These are phyloP conservation scores for Leucocoprinus sp. DNA, from an alignment of 768 basidiomycete genomes.

Conservation along the genomic window DNA sequence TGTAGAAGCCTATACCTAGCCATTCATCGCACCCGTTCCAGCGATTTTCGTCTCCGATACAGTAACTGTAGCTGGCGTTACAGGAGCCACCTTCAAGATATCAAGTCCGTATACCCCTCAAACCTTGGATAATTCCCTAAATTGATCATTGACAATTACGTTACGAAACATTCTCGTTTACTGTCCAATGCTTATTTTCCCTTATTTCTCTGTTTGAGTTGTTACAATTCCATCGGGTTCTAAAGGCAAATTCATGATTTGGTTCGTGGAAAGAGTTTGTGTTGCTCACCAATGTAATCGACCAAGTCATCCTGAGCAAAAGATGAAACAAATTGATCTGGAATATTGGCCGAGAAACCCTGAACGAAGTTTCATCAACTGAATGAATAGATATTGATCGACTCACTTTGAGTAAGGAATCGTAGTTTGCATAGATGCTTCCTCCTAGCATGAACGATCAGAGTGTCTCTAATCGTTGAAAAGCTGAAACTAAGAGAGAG, in stretches of 20 bases:
- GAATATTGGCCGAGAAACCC: constrained; percentile 24
- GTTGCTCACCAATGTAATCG: constrained; percentile 39
- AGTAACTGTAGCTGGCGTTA: neutral
- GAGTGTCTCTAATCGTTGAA: neutral
- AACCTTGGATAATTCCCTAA: neutral
- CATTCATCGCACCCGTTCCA: constrained; percentile 7
- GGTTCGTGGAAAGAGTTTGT: neutral
- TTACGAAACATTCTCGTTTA: too few species aligned
- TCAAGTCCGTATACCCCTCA: neutral
- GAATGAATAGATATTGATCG: neutral
- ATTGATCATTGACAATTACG: neutral
- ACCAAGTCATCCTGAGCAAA: constrained; percentile 29
- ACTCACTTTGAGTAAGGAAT: constrained; percentile 29
- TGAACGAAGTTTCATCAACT: constrained; percentile 7
- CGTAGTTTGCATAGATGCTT: constrained; percentile 31
- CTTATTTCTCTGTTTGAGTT: constrained; percentile 22
- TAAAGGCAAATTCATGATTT: constrained; percentile 12
- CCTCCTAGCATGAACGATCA: constrained; percentile 27
- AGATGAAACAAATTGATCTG: constrained; percentile 20
- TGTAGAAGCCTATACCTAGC: too few species aligned
- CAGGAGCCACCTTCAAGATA: neutral
- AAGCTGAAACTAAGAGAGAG: neutral
- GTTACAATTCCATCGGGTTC: constrained; percentile 36
- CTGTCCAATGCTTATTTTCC: neutral
- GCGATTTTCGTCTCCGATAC: neutral